Conservation (phyloP, 1,139 yeast genomes). For the Diutina neorugosa region DNA sequence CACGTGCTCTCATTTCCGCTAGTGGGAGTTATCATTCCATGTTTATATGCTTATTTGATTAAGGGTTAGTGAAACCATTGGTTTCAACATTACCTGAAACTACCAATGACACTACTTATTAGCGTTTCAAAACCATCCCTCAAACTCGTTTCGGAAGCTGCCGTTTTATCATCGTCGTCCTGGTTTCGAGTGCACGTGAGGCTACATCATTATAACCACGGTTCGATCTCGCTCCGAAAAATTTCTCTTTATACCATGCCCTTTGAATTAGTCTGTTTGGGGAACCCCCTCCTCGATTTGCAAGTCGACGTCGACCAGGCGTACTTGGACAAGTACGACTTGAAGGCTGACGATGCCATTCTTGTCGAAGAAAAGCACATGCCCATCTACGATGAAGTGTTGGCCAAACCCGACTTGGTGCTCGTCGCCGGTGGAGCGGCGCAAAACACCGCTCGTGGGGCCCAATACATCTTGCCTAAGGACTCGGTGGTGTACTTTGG, state of each 20-base stretch:
- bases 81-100: no score
- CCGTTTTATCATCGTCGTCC: no score
- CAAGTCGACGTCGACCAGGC: constrained; percentile 67
- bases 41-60: no score
- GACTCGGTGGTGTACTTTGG: constrained; percentile 89
- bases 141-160: no score
- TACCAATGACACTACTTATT: no score
- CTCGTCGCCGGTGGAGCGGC: constrained; percentile 98
- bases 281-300: constrained; percentile 78
- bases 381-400: constrained; percentile 75
- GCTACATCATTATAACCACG: not conserved
- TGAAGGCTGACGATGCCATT: constrained; percentile 91
- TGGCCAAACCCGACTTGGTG: constrained; percentile 48
- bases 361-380: constrained; percentile 80
- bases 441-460: constrained; percentile 98
- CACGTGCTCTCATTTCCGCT: no score
- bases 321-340: constrained; percentile 65
- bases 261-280: constrained; percentile 53
- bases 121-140: no score
- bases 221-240: not conserved
- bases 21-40: not conserved
- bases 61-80: no score
- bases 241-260: constrained; percentile 20
- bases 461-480: constrained; percentile 79
- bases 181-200: not conserved